Evolutionary conservation across 768 basidiomycete genomes (phyloP).

Genomic region (Tulasnella sp.): DNA sequence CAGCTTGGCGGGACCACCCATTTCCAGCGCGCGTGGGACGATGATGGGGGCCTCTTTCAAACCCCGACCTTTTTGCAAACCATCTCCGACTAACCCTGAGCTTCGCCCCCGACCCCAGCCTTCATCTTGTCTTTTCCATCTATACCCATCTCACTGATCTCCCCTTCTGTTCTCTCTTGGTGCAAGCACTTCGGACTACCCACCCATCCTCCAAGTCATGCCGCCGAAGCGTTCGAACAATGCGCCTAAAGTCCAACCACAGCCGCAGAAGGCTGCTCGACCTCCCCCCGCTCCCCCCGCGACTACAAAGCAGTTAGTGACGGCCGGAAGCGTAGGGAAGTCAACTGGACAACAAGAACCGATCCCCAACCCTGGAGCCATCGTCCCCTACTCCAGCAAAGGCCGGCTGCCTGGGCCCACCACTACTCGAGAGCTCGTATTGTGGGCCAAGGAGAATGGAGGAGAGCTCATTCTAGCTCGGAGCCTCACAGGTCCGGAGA

Average conservation of each 20-base stretch:
- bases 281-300: no score
- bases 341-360: not conserved
- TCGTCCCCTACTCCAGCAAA: slow-evolving; percentile 9
- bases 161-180: not conserved
- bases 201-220: not conserved
- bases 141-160: not conserved
- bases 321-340: no score
- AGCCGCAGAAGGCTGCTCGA: no score
- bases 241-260: no score
- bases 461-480: slow-evolving; percentile 23
- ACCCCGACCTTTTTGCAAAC: not conserved
- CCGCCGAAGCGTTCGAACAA: no score
- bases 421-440: not conserved
- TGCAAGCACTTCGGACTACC: not conserved
- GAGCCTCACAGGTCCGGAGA: slow-evolving; percentile 18
- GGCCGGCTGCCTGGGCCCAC: not conserved
- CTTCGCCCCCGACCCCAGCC: not conserved
- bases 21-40: not conserved
- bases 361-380: not conserved
- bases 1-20: no score
- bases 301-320: no score
- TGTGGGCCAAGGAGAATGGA: slow-evolving; percentile 18
- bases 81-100: not conserved
- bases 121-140: not conserved
- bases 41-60: not conserved